These are phyloP conservation scores for Jasminum sambac DNA, from an alignment of 257 asterid genomes.

Conservation along the genomic window DNA sequence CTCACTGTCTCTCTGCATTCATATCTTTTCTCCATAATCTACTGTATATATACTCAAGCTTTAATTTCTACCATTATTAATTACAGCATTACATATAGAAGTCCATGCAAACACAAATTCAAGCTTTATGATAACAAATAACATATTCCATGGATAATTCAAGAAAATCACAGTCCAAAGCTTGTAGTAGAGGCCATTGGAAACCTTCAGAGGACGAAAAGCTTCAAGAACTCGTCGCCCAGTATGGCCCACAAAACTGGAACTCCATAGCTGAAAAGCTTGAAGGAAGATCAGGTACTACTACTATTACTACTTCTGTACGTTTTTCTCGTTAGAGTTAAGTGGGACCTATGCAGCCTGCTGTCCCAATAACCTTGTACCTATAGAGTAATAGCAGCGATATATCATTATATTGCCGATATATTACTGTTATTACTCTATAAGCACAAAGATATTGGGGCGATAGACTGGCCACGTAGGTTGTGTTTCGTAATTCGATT, in stretches of 20 bases:
- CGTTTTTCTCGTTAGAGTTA: neutral
- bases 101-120: conserved; percentile 24
- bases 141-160: conserved; percentile 25
- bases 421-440: too few species aligned
- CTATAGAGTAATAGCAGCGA: too few species aligned
- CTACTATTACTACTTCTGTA: too few species aligned
- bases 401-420: too few species aligned
- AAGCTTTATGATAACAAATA: conserved; percentile 18
- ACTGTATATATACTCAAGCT: neutral
- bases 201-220: conserved; percentile 56
- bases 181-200: conserved; percentile 55
- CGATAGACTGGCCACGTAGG: too few species aligned
- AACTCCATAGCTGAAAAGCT: conserved; percentile 51
- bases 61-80: neutral
- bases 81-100: neutral
- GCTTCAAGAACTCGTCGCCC: conserved; percentile 47
- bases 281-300: conserved; percentile 56
- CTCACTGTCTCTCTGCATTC: conserved; percentile 6
- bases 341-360: too few species aligned
- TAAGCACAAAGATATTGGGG: too few species aligned
- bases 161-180: conserved; percentile 10
- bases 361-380: too few species aligned
- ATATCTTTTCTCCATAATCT: neutral
- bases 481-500: neutral
- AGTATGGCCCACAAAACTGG: conserved; percentile 68